Percentiles rank a stretch among this genome's conserved stretches.
Evolutionary conservation across 2,329 filamentous ascomycete species (phyloP).

Genomic region (Hypoxylon sp.): DNA sequence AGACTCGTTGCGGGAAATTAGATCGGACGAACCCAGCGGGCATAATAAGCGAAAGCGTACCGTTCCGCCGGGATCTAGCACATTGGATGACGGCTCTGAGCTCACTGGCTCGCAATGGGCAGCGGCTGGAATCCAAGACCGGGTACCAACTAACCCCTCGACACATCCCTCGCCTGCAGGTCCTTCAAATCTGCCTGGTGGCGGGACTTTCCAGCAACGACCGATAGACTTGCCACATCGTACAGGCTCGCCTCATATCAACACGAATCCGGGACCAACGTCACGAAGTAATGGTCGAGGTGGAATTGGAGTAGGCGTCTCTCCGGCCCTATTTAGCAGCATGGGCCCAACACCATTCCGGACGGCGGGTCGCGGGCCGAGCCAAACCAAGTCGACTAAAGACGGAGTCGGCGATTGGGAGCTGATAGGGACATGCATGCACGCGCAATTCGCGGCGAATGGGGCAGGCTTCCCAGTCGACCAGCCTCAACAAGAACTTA

Average conservation of each 20-base stretch:
- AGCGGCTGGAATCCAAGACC: constrained; percentile 5
- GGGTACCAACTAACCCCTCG: constrained; percentile 11
- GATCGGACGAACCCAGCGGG: not conserved
- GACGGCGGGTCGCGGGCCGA: constrained; percentile 20
- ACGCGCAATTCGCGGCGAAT: constrained; percentile 31
- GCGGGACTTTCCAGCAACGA: not conserved
- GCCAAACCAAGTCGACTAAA: too few species aligned
- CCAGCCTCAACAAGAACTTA: too few species aligned
- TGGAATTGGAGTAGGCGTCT: not conserved
- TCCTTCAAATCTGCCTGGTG: too few species aligned
- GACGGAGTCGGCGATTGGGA: constrained; percentile 31
- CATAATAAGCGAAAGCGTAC: constrained; percentile 33
- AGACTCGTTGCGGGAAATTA: not conserved
- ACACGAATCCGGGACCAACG: not conserved
- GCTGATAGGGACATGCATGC: constrained; percentile 29
- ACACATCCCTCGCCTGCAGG: constrained; percentile 15
- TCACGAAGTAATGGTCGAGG: not conserved
- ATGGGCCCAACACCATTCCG: constrained; percentile 26
- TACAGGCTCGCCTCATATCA: constrained; percentile 16
- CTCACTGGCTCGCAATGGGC: constrained; percentile 18
- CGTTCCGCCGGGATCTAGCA: constrained; percentile 6
- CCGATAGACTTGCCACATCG: constrained; percentile 22
- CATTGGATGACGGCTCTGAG: constrained; percentile 6
- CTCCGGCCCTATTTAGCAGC: constrained; percentile 8
- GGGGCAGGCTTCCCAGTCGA: too few species aligned